These are phyloP conservation scores for Cryphonectria japonica DNA, from an alignment of 2,329 filamentous ascomycete genomes.

Conservation along the genomic window DNA sequence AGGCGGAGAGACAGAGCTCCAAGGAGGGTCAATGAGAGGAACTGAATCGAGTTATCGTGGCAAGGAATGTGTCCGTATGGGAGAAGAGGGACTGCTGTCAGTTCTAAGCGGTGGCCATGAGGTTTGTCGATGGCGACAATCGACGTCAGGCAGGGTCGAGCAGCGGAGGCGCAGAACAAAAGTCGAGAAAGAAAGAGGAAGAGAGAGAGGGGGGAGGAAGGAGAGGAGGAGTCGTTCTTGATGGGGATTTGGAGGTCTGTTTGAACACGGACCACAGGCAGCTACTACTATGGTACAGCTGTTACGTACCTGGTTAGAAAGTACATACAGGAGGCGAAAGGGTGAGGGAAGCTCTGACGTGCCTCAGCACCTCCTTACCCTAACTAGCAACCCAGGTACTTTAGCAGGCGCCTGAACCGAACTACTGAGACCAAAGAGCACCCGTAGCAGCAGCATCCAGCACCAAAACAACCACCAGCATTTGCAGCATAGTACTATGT, in stretches of 20 bases:
- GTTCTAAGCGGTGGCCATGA: constrained; percentile 18
- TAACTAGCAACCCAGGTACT: neutral
- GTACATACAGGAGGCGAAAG: neutral
- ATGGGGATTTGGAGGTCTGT: constrained; percentile 7
- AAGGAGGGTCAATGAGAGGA: constrained; percentile 32
- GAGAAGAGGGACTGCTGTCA: constrained; percentile 6
- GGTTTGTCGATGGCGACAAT: constrained; percentile 21
- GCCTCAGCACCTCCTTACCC: neutral
- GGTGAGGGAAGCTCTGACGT: neutral
- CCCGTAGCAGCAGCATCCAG: neutral
- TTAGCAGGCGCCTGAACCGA: neutral
- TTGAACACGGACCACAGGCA: constrained; percentile 7
- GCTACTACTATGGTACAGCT: neutral
- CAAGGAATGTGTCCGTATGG: constrained; percentile 28
- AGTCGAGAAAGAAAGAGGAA: neutral
- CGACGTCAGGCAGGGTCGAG: constrained; percentile 12
- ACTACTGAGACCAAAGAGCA: neutral
- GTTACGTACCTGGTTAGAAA: neutral
- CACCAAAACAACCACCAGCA: neutral
- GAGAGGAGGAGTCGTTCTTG: neutral
- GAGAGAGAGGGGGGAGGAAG: neutral
- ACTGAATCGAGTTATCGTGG: constrained; percentile 25
- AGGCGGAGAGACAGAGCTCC: constrained; percentile 28
- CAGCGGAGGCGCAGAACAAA: constrained; percentile 18
- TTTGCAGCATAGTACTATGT: too few species aligned